phyloP scores from a whole-genome alignment of 2,329 filamentous ascomycete species.

The Aureobasidium sp. region DNA sequence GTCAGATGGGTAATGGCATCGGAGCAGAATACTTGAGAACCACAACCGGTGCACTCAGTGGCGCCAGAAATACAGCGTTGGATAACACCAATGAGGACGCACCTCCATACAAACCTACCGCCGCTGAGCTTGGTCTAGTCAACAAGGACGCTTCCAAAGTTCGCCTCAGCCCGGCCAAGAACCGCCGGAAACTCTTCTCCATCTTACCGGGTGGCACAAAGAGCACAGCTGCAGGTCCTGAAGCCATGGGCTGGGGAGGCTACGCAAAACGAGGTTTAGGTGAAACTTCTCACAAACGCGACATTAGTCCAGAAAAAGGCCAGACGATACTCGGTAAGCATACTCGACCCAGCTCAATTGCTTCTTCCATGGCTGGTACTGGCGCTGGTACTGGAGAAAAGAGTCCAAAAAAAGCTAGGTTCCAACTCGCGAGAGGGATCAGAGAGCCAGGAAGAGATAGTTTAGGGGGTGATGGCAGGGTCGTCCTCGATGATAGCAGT shows the following conservation, averaged over 20 bases:
- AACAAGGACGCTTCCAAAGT: slow-evolving; percentile 35
- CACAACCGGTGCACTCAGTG: slow-evolving; percentile 11
- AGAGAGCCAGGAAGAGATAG: slow-evolving; percentile 41
- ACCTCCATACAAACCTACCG: slow-evolving; percentile 20
- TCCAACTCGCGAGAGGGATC: slow-evolving; percentile 40
- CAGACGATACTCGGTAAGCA: slow-evolving; percentile 22
- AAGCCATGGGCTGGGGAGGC: slow-evolving; percentile 42
- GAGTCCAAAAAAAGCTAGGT: slow-evolving; percentile 35
- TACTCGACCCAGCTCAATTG: neutral
- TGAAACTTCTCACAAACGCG: slow-evolving; percentile 6
- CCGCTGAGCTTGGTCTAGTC: slow-evolving; percentile 34
- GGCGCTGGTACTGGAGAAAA: slow-evolving; percentile 28
- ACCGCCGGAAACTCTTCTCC: slow-evolving; percentile 29
- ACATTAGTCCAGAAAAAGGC: slow-evolving; percentile 23
- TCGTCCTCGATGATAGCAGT: slow-evolving; percentile 31
- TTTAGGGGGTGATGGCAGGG: slow-evolving; percentile 30
- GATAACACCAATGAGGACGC: slow-evolving; percentile 14
- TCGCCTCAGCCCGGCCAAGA: slow-evolving; percentile 35
- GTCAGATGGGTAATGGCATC: slow-evolving; percentile 53
- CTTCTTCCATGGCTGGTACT: neutral
- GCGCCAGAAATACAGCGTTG: slow-evolving; percentile 2
- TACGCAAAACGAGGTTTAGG: slow-evolving; percentile 33
- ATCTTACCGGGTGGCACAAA: slow-evolving; percentile 24
- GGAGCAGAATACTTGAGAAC: slow-evolving; percentile 62
- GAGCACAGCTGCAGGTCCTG: slow-evolving; percentile 20